phyloP scores from a whole-genome alignment of 768 basidiomycete genomes.

The Kondoa malvinella region DNA sequence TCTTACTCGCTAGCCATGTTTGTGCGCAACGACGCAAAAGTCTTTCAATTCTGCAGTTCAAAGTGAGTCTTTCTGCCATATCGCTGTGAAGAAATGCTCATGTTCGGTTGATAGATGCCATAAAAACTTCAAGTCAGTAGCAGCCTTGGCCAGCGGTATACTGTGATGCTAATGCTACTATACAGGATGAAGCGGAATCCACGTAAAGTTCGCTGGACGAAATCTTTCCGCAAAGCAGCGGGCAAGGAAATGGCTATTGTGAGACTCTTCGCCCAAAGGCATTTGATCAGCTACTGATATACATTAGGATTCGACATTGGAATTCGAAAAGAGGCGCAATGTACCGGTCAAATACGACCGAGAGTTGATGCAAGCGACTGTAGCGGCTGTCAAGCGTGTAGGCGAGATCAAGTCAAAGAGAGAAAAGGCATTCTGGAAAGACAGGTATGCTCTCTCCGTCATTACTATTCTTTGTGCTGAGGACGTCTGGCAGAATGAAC shows the following conservation, averaged over 20 bases:
- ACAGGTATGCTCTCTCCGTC: constrained; percentile 35
- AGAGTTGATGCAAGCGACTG: constrained; percentile 74
- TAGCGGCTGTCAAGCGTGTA: constrained; percentile 90
- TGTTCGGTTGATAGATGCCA: constrained; percentile 51
- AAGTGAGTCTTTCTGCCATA: constrained; percentile 45
- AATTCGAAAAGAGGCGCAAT: constrained; percentile 97
- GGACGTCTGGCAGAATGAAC: constrained; percentile 20
- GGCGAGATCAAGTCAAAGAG: constrained; percentile 77
- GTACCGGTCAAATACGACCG: constrained; percentile 93
- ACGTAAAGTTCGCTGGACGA: constrained; percentile 96
- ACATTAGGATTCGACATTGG: constrained; percentile 96
- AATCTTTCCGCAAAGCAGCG: constrained; percentile 94
- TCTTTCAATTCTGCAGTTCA: constrained; percentile 92
- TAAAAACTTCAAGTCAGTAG: constrained; percentile 90
- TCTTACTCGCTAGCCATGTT: constrained; percentile 45
- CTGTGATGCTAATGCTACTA: background rate
- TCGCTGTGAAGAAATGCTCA: constrained; percentile 13
- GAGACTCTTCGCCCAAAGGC: constrained; percentile 32
- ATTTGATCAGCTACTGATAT: background rate
- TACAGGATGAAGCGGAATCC: constrained; percentile 96
- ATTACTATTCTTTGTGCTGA: background rate
- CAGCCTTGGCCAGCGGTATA: background rate
- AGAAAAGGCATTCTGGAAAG: constrained; percentile 92
- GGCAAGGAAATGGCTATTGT: constrained; percentile 99
- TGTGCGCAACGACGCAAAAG: constrained; percentile 93